Evolutionary conservation across 148 eudicot genomes (phyloP), one percentile per base, ranked within the genome.

Genomic region (Rhododendron griersonianum): DNA sequence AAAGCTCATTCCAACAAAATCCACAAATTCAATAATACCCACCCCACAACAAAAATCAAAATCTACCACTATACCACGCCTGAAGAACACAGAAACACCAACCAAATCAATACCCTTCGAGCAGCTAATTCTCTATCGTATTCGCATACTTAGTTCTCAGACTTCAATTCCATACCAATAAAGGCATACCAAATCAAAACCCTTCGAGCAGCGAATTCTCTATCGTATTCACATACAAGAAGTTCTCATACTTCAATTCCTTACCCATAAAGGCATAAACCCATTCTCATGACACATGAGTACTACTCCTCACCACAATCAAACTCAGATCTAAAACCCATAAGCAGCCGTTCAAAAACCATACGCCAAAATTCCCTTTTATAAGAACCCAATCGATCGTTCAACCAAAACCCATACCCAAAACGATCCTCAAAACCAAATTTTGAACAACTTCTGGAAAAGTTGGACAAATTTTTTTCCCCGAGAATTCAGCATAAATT

Each of bases 91-190:
- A 37, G 94, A 95, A 73, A 95, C 90, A 7, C 98, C 96, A 80
- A 94, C 98, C 77, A 95, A 95, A 91, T 94, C 95, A 88, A 95
- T 93, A n/a, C 53, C 93, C 98, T 67, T 95, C 92, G 15, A 95
- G 87, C 28, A 92, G 87, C 41, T 93, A 91, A 89, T 90, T 87
- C 86, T 95, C 98, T 77, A 92, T 95, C 89, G 92, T 93, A 85
- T 92, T 93, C 57, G 96, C 96, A 86, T 93, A 95, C 88, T 86
- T 93, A 95, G 85, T 95, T 95, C 92, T 95, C 96, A 14, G 98
- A 96, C 84, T 95, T 95, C 87, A 94, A 89, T 55, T 95, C 98
- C 30, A 96, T 86, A 81, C 92, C 96, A 88, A 95, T 93, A n/a
- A 94, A 96, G 5, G 95, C 98, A 87, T 93, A 92, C 96, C 77